Evolutionary conservation across 768 basidiomycete genomes (phyloP).

Genomic region (Mycena latifolia): DNA sequence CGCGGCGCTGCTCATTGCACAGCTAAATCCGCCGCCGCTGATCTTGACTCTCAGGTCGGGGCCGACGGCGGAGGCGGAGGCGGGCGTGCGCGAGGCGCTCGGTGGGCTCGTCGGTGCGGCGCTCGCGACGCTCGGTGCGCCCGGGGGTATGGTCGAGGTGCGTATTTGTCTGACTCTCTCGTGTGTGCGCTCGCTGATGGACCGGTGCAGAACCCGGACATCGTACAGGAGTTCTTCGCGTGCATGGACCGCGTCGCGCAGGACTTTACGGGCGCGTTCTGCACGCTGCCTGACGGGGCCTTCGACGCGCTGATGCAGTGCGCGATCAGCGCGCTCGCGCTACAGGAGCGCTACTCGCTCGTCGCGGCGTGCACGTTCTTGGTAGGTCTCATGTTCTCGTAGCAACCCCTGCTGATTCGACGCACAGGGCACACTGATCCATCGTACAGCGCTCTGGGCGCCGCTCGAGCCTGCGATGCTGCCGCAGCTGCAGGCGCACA

Average conservation of each 20-base stretch:
- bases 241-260: slow-evolving; percentile 76
- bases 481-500: slow-evolving; percentile 56
- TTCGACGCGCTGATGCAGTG: slow-evolving; percentile 80
- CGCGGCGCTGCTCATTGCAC: slow-evolving; percentile 82
- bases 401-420: background rate
- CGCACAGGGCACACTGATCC: slow-evolving; percentile 70
- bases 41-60: slow-evolving; percentile 62
- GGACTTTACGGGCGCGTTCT: slow-evolving; percentile 72
- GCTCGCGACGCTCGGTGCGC: slow-evolving; percentile 63
- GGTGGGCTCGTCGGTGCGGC: slow-evolving; percentile 71
- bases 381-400: slow-evolving; percentile 56
- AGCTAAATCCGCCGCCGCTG: slow-evolving; percentile 80
- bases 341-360: slow-evolving; percentile 90
- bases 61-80: slow-evolving; percentile 67
- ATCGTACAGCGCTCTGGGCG: slow-evolving; percentile 73
- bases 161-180: slow-evolving; percentile 35
- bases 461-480: slow-evolving; percentile 66
- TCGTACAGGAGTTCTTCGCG: slow-evolving; percentile 90
- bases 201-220: slow-evolving; percentile 82
- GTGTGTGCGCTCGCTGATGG: slow-evolving; percentile 1
- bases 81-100: slow-evolving; percentile 66
- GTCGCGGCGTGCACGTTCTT: slow-evolving; percentile 87
- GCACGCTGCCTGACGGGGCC: slow-evolving; percentile 70
- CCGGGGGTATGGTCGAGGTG: slow-evolving; percentile 80
- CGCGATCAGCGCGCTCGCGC: slow-evolving; percentile 70